Conservation (phyloP, 2,329 filamentous ascomycete species). For the Cercospora sp. region DNA sequence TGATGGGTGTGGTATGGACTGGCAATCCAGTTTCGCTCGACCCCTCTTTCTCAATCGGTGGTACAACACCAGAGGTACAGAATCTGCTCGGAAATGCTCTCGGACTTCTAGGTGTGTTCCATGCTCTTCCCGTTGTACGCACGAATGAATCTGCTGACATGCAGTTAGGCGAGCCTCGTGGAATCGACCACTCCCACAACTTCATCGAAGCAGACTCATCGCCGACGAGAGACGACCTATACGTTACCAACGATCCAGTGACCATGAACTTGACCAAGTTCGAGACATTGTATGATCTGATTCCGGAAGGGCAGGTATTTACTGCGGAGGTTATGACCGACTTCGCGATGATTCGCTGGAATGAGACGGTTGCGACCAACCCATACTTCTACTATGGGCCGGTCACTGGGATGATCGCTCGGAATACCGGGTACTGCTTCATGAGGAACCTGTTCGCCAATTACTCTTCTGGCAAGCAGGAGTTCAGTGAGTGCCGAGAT, state of each 20-base stretch:
- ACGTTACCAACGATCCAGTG: slow-evolving; percentile 50
- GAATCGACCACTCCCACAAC: slow-evolving; percentile 55
- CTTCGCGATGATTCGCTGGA: slow-evolving; percentile 32
- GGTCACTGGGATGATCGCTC: slow-evolving; percentile 33
- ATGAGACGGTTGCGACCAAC: slow-evolving; percentile 33
- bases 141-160: background rate
- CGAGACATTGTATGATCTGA: slow-evolving; percentile 46
- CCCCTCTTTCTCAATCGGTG: slow-evolving; percentile 36
- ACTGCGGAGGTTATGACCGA: slow-evolving; percentile 37
- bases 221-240: slow-evolving; percentile 56
- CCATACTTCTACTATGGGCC: slow-evolving; percentile 37
- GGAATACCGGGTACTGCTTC: slow-evolving; percentile 33
- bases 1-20: slow-evolving; percentile 37
- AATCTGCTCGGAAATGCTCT: slow-evolving; percentile 50
- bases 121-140: too few species aligned
- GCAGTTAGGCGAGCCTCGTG: slow-evolving; percentile 25
- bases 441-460: slow-evolving; percentile 35
- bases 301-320: slow-evolving; percentile 29
- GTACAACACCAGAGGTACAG: slow-evolving; percentile 32
- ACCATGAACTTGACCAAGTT: slow-evolving; percentile 57
- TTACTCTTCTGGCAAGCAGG: slow-evolving; percentile 35
- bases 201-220: slow-evolving; percentile 58
- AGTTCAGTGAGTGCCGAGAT: slow-evolving; percentile 33
- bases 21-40: slow-evolving; percentile 47
- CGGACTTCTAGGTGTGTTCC: slow-evolving; percentile 25